Evolutionary conservation across 805 yeast species (phyloP), one percentile per base, ranked within the genome.

Genomic region (Kazachstania kunashirensis): DNA sequence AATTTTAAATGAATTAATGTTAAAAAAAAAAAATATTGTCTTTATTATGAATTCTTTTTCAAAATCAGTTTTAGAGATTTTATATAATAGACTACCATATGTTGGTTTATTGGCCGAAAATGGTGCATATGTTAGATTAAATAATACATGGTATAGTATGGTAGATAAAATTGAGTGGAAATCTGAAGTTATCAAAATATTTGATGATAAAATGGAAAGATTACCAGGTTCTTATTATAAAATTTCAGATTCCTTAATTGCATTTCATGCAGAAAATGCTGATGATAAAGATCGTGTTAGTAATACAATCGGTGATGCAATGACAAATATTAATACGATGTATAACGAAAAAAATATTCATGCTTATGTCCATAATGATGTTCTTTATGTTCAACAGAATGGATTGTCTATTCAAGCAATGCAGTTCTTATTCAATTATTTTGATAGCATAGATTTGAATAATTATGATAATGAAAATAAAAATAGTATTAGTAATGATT

Each of bases 91-190:
- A 45, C 68, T 75, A 2, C 75, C 80, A 1, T 73, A 74, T 29
- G 50, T 88, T 20, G 97, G 97, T 0, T 63, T 89, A 36, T 75
- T 89, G 42, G 94, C 96, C 0, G 97, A 88, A 57, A 79, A 80
- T 52, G 97, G 97, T 25, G 94, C 85, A 0, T 84, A 72, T 49
- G 67, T 89, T 25, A 77, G 71, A 53, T 49, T 75, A 11, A 69
- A 71, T 13, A 49, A 53, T 46, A 58, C 64, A 10, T 84, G 94
- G 94, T 60, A 71, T 31, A 68, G 80, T 1, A 65, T 80, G 19
- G 73, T 75, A 20, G 73, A 74, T 40, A 74, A 73, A 40, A 70
- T 65, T 18, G 64, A 67, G 38, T 59, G 69, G 44, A 62, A 63
- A 19, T 44, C 39, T 23, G 63, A 58, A 34, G 61, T 57, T n/a